These are phyloP conservation scores for Flaveria linearis DNA, from an alignment of 129 eudicot species.

Conservation along the genomic window DNA sequence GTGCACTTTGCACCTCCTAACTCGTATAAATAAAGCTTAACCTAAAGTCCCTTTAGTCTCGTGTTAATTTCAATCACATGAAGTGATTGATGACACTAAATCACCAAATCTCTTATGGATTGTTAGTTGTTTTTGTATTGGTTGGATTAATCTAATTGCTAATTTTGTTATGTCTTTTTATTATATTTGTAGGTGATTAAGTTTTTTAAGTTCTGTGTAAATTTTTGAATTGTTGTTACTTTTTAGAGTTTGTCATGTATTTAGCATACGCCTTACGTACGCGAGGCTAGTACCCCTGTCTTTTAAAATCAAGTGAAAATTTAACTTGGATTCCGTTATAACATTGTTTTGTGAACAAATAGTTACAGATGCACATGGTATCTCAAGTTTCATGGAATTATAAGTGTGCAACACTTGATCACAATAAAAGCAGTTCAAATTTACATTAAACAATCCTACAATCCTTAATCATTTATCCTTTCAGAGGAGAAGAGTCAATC, in stretches of 20 bases:
- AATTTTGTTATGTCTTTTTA: neutral
- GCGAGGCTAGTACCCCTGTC: neutral
- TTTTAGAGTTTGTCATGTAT: neutral
- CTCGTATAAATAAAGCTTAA: neutral
- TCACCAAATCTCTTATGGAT: neutral
- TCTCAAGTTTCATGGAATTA: neutral
- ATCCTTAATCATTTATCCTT: neutral
- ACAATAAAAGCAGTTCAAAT: neutral
- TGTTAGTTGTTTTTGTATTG: neutral
- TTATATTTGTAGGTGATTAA: neutral
- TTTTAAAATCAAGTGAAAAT: neutral
- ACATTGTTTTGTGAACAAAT: slow-evolving; percentile 11
- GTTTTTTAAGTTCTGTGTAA: neutral
- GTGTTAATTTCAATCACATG: no score
- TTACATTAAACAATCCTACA: slow-evolving; percentile 6
- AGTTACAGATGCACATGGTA: neutral
- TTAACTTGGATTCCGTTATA: neutral
- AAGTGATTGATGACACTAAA: neutral
- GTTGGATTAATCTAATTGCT: neutral
- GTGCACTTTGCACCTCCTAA: neutral
- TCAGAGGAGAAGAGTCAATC: neutral
- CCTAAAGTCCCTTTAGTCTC: neutral
- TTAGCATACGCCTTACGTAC: neutral
- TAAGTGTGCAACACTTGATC: slow-evolving; percentile 23
- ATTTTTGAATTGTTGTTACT: neutral